phyloP scores from a whole-genome alignment of 805 yeast species.

The Sugiyamaella marilandica region DNA sequence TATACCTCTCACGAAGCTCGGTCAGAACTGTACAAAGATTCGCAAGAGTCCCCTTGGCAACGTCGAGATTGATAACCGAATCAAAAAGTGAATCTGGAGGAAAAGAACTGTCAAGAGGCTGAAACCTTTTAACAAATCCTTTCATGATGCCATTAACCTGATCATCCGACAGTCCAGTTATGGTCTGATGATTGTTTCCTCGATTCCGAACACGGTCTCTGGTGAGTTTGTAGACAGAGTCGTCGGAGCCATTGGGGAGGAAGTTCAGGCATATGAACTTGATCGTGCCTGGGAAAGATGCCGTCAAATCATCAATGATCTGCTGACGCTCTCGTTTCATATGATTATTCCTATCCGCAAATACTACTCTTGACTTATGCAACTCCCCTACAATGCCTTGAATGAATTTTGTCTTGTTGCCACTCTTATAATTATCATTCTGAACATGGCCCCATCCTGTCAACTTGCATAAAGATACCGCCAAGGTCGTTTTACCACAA shows the following conservation, averaged over 20 bases:
- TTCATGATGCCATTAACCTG: constrained; percentile 60
- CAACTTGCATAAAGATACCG: constrained; percentile 51
- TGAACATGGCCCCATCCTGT: constrained; percentile 74
- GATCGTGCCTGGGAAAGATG: constrained; percentile 42
- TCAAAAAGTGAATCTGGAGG: constrained; percentile 69
- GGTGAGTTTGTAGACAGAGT: constrained; percentile 48
- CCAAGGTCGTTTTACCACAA: constrained; percentile 88
- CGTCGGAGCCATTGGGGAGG: constrained; percentile 36
- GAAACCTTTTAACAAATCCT: constrained; percentile 68
- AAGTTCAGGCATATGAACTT: constrained; percentile 68
- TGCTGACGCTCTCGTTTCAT: constrained; percentile 62
- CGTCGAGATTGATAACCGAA: constrained; percentile 52
- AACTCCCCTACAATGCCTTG: constrained; percentile 30
- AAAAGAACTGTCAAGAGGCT: constrained; percentile 44
- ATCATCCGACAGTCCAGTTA: constrained; percentile 49
- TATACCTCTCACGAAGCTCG: constrained; percentile 38
- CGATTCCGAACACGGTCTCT: constrained; percentile 54
- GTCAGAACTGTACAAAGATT: constrained; percentile 46
- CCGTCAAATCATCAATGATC: constrained; percentile 51
- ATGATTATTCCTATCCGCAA: constrained; percentile 84
- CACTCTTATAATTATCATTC: constrained; percentile 54
- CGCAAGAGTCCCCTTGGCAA: constrained; percentile 43
- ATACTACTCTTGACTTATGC: constrained; percentile 44
- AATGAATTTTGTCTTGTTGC: constrained; percentile 21
- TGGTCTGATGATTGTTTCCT: constrained; percentile 87